Evolutionary conservation across 2,329 filamentous ascomycete species (phyloP).

Genomic region (Paecilomyces sp.): DNA sequence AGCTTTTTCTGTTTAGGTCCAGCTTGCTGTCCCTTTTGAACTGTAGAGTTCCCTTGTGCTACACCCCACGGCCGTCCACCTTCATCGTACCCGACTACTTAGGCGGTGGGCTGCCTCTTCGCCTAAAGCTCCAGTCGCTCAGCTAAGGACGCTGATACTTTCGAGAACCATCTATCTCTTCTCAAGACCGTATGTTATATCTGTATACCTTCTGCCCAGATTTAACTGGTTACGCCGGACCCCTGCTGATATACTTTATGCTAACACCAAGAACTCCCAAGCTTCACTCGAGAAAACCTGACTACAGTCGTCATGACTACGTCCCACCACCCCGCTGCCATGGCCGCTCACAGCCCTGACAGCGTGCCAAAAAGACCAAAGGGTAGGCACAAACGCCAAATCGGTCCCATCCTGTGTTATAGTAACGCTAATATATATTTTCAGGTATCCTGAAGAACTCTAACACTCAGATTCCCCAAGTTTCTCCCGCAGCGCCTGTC

Average conservation of each 20-base stretch:
- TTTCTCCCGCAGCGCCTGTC: constrained; percentile 26
- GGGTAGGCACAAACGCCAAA: neutral
- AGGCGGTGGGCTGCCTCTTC: neutral
- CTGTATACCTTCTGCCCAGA: neutral
- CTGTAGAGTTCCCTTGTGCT: neutral
- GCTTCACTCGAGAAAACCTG: neutral
- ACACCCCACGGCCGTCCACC: neutral
- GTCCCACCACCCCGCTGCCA: neutral
- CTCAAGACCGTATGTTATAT: neutral
- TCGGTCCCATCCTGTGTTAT: neutral
- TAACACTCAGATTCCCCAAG: constrained; percentile 51
- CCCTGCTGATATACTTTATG: neutral
- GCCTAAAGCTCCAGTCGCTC: neutral
- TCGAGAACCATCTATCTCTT: neutral
- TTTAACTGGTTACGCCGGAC: neutral
- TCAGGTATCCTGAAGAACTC: constrained; percentile 93
- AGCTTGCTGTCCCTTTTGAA: neutral
- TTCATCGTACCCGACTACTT: neutral
- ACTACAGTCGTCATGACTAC: neutral
- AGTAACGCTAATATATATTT: neutral
- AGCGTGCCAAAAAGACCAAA: neutral
- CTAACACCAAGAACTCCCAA: neutral
- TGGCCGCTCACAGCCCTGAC: neutral
- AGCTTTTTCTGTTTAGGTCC: neutral
- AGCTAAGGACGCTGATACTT: neutral